phyloP scores from a whole-genome alignment of 257 asterid genomes.

The Solanum clarkiae region DNA sequence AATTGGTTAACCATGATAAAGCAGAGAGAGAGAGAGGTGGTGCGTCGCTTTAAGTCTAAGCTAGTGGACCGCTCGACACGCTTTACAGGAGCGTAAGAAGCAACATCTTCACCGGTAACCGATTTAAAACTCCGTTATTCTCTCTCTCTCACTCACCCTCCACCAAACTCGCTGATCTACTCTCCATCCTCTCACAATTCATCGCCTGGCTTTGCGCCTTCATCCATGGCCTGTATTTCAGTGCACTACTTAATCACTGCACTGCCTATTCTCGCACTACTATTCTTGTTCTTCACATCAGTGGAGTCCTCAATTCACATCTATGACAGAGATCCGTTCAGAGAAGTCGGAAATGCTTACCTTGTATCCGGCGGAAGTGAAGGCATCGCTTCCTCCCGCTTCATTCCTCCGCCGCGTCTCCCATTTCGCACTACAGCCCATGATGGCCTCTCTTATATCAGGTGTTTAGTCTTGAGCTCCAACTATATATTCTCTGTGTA shows the following conservation, averaged over 20 bases:
- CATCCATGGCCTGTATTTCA: slow-evolving; percentile 26
- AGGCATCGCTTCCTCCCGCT: slow-evolving; percentile 48
- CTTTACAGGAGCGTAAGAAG: neutral
- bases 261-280: neutral
- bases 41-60: neutral
- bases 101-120: neutral
- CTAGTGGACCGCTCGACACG: neutral
- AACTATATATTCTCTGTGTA: neutral
- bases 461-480: slow-evolving; percentile 23
- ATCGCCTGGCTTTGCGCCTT: slow-evolving; percentile 6
- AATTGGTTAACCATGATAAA: no score
- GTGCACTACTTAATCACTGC: neutral
- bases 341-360: slow-evolving; percentile 95
- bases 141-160: neutral
- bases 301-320: slow-evolving; percentile 71
- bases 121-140: neutral
- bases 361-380: slow-evolving; percentile 95
- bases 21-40: no score
- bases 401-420: slow-evolving; percentile 20
- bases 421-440: slow-evolving; percentile 17
- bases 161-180: slow-evolving; percentile 29
- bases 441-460: slow-evolving; percentile 63
- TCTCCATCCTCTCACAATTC: slow-evolving; percentile 25
- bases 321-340: slow-evolving; percentile 73
- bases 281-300: slow-evolving; percentile 36